A percentile compares a stretch with the other conserved stretches of the same genome.
Evolutionary conservation across 176 grass and related monocot genomes (phyloP).

Genomic region (Hordeum marinum): DNA sequence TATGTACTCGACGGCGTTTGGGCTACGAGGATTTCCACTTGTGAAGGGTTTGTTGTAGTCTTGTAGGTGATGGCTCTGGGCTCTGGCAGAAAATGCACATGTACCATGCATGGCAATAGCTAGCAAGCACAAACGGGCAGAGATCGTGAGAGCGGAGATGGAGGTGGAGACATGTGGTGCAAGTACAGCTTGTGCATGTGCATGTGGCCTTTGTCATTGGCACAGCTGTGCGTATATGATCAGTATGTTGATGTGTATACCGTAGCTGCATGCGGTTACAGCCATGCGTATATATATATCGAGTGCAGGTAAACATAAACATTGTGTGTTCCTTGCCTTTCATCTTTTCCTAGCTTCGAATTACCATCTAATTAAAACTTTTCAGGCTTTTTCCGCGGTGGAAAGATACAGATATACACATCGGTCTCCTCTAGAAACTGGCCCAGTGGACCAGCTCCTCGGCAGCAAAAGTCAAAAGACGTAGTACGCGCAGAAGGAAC

Average conservation of each 20-base stretch:
- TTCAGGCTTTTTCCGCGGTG: not conserved
- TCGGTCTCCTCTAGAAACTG: not conserved
- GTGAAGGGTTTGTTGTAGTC: not conserved
- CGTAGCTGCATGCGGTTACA: not conserved
- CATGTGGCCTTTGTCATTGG: not conserved
- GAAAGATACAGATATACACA: not conserved
- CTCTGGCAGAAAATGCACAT: conserved; percentile 22
- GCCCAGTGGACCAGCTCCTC: not conserved
- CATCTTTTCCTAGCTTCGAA: not conserved
- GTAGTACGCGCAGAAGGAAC: not conserved
- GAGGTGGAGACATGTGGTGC: conserved; percentile 21
- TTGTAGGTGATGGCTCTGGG: conserved; percentile 5
- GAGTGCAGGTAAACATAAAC: not conserved
- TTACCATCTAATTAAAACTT: no score
- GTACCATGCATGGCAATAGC: not conserved
- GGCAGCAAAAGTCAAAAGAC: conserved; percentile 46
- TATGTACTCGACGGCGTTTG: conserved; percentile 19
- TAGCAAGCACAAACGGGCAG: not conserved
- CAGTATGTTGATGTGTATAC: not conserved
- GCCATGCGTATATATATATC: not conserved
- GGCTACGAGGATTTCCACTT: conserved; percentile 40
- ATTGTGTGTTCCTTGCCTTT: not conserved
- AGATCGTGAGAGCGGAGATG: not conserved
- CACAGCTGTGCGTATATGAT: not conserved
- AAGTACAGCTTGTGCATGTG: not conserved